Conservation (phyloP, 2,329 filamentous ascomycete genomes). For the Rutstroemia sp. region DNA sequence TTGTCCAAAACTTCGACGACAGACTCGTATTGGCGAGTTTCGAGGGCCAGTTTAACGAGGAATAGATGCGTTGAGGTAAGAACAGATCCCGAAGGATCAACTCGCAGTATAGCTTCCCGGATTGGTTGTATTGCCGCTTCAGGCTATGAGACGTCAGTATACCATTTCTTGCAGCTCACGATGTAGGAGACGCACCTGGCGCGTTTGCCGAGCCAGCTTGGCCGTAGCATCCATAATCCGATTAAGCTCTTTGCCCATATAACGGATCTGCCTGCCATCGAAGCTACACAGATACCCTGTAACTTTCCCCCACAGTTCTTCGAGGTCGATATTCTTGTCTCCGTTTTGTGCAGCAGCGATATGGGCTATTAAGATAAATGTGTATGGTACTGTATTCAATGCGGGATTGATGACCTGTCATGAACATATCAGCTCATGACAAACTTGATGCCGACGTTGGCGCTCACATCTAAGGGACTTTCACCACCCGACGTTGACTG, state of each 20-base stretch:
- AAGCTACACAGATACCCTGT: conserved; percentile 34
- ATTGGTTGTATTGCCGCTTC: conserved; percentile 22
- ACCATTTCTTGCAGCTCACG: not conserved
- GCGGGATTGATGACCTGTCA: conserved; percentile 39
- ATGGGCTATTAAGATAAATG: conserved; percentile 44
- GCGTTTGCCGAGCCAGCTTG: conserved; percentile 13
- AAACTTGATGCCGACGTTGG: not conserved
- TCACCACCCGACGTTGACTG: conserved; percentile 28
- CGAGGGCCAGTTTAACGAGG: conserved; percentile 49
- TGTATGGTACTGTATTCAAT: conserved; percentile 51
- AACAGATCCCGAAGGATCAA: conserved; percentile 59
- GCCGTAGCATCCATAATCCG: conserved; percentile 35
- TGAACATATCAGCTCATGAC: conserved; percentile 10
- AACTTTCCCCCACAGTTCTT: conserved; percentile 41
- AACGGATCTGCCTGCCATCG: conserved; percentile 47
- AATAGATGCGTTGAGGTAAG: conserved; percentile 57
- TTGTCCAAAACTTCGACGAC: conserved; percentile 56
- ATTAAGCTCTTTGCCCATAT: conserved; percentile 41
- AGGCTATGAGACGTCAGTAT: conserved; percentile 18
- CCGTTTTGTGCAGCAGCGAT: conserved; percentile 34
- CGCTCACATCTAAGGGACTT: conserved; percentile 32
- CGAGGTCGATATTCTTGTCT: conserved; percentile 15
- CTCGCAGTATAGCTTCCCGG: conserved; percentile 46
- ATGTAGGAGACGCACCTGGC: conserved; percentile 17
- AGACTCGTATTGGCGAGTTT: conserved; percentile 44